phyloP scores from a whole-genome alignment of 768 basidiomycete genomes.

The Neoboletus brunneissimus region DNA sequence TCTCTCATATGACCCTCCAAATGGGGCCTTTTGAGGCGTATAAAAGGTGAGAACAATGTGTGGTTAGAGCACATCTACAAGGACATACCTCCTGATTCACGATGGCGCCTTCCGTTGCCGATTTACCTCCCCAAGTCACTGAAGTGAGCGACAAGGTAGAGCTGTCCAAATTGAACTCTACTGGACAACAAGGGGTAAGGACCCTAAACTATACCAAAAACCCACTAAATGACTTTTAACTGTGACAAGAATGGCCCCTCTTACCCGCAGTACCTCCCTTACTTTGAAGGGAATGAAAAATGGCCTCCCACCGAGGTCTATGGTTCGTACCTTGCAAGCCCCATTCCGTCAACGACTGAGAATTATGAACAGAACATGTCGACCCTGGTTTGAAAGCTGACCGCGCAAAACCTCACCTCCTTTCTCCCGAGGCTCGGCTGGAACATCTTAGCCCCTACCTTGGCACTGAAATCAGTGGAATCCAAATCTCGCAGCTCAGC shows the following conservation, averaged over 20 bases:
- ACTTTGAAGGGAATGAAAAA: slow-evolving; percentile 47
- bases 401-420: slow-evolving; percentile 49
- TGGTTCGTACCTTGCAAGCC: neutral
- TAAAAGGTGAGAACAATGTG: neutral
- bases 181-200: slow-evolving; percentile 3
- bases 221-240: neutral
- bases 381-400: slow-evolving; percentile 49
- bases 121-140: neutral
- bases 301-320: slow-evolving; percentile 45
- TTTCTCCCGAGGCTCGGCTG: slow-evolving; percentile 38
- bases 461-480: slow-evolving; percentile 48
- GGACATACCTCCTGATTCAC: neutral
- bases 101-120: slow-evolving; percentile 17
- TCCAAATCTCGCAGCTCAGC: slow-evolving; percentile 52
- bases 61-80: neutral
- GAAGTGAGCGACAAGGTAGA: slow-evolving; percentile 1
- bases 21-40: neutral
- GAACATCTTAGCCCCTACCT: slow-evolving; percentile 48
- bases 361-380: slow-evolving; percentile 33
- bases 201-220: neutral
- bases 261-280: slow-evolving; percentile 50
- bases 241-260: slow-evolving; percentile 36
- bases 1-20: neutral
- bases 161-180: slow-evolving; percentile 4
- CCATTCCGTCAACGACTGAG: neutral